phyloP scores from a whole-genome alignment of 371 early-diverging fungal genomes.

The Mucor sp. region DNA sequence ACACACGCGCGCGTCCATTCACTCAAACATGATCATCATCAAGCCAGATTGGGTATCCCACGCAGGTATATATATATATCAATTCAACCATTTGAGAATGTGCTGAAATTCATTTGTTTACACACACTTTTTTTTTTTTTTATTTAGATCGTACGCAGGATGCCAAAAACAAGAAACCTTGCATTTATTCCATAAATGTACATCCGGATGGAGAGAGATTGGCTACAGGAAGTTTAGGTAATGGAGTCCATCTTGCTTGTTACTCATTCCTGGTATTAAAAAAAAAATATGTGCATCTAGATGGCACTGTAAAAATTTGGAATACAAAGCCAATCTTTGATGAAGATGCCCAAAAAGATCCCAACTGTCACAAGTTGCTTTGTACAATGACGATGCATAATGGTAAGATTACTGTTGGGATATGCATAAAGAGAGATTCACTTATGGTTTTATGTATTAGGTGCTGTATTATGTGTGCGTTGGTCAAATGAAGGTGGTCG shows the following conservation, averaged over 20 bases:
- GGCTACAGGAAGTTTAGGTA: conserved; percentile 88
- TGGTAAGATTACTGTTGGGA: conserved; percentile 51
- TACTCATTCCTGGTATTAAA: not conserved
- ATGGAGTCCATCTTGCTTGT: not conserved
- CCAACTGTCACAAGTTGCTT: conserved; percentile 65
- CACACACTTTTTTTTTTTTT: no score
- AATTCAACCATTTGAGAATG: no score
- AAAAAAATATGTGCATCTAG: conserved; percentile 52
- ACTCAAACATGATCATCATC: conserved; percentile 31
- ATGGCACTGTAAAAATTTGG: conserved; percentile 86
- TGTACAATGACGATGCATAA: conserved; percentile 84
- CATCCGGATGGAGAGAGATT: conserved; percentile 83
- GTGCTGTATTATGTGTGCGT: conserved; percentile 90
- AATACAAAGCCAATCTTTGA: conserved; percentile 70
- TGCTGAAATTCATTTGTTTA: not conserved
- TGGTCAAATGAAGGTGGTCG: conserved; percentile 78
- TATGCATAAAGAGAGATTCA: not conserved
- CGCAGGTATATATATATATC: conserved; percentile 16
- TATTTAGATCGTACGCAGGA: conserved; percentile 13
- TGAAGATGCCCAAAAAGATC: conserved; percentile 52
- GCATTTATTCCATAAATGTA: conserved; percentile 88
- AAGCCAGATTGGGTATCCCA: conserved; percentile 46
- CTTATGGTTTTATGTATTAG: conserved; percentile 30
- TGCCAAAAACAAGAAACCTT: conserved; percentile 51
- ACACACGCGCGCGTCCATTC: conserved; percentile 5